Evolutionary conservation across 1,284 basidiomycete genomes (phyloP).

Genomic region (Apiotrichum veenhuisii): DNA sequence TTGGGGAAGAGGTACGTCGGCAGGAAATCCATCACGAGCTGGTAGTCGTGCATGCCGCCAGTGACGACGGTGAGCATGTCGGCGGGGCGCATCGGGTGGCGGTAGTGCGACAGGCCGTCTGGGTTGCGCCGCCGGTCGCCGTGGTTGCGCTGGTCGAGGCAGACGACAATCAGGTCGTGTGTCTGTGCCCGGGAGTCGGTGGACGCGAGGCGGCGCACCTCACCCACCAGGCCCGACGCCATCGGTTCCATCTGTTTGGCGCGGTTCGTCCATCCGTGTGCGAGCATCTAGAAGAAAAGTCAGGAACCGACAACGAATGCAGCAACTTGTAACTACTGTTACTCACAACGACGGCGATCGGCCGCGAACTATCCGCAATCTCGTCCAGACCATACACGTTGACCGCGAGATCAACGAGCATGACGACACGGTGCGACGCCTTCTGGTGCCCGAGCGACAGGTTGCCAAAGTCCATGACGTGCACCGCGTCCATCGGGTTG

Average conservation of each 20-base stretch:
- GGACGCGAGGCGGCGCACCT: slow-evolving; percentile 13
- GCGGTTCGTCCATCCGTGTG: slow-evolving; percentile 21
- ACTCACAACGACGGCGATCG: slow-evolving; percentile 33
- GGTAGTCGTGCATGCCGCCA: slow-evolving; percentile 57
- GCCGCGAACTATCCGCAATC: slow-evolving; percentile 25
- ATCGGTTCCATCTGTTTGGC: slow-evolving; percentile 33
- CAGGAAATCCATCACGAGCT: slow-evolving; percentile 76
- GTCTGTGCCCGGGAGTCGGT: slow-evolving; percentile 10
- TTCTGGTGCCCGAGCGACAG: slow-evolving; percentile 23
- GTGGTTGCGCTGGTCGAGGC: slow-evolving; percentile 69
- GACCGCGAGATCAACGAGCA: slow-evolving; percentile 35
- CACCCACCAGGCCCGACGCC: slow-evolving; percentile 36
- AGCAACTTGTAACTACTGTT: too few species aligned
- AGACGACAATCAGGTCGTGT: slow-evolving; percentile 45
- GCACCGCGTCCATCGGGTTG: slow-evolving; percentile 2
- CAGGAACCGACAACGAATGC: too few species aligned
- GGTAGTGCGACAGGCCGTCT: slow-evolving; percentile 4
- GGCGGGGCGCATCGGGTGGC: slow-evolving; percentile 37
- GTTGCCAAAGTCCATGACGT: slow-evolving; percentile 29
- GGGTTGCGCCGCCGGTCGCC: slow-evolving; percentile 53
- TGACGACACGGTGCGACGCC: slow-evolving; percentile 14
- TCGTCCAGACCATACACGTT: slow-evolving; percentile 42
- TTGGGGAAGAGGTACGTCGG: slow-evolving; percentile 70
- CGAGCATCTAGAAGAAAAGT: slow-evolving; percentile 10
- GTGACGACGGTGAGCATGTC: slow-evolving; percentile 18